Evolutionary conservation across 2,329 filamentous ascomycete species (phyloP), one percentile per base, ranked within the genome.

Genomic region (Ceratocystis cacaofunesta): DNA sequence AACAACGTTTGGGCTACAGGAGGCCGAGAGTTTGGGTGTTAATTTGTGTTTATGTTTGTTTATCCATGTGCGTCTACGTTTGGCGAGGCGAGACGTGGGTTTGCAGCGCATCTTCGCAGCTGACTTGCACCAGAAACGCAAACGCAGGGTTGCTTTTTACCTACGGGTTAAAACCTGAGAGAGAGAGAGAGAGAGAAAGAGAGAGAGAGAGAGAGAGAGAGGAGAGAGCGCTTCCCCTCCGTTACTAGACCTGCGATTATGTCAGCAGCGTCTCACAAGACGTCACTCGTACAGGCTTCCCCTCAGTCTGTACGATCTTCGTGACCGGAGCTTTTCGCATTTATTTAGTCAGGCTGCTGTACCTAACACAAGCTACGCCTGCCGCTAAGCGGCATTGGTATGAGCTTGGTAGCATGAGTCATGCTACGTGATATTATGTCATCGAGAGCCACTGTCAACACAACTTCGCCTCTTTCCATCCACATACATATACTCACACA

Each of bases 241-340:
- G 48, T 22, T 50, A 19, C 48, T 10, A 50, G n/a, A 22, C 22
- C 28, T 32, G 17, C 44, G 50, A 30, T 30, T 58, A 43, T 15
- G 25, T 44, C 17, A 48, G 52, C n/a, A 57, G 28, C 17, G 63
- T 64, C 17, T 60, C 63, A 64, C 52, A 64, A 58, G 50, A 64
- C 63, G 63, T 60, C 50, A 64, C 36, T 10, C 12, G 28, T 46
- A 46, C 22, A 58, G 15, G 7, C 55, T 58, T 58, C 55, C 55
- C 25, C 55, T 58, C 30, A 32, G 55, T 32, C 55, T 58, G 55
- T 58, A 25, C 55, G 55, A 28, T 8, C 7, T 36, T 30, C 5
- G 12, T 32, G 30, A 7, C 25, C 25, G 55, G 15, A 25, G 12
- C 25, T 32, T 58, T 32, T 58, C 25, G 55, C 36, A 41, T 15